Percentiles rank a stretch among this genome's conserved stretches.
Conservation (phyloP, 139 green algal genomes). For the Micractinium conductrix region DNA sequence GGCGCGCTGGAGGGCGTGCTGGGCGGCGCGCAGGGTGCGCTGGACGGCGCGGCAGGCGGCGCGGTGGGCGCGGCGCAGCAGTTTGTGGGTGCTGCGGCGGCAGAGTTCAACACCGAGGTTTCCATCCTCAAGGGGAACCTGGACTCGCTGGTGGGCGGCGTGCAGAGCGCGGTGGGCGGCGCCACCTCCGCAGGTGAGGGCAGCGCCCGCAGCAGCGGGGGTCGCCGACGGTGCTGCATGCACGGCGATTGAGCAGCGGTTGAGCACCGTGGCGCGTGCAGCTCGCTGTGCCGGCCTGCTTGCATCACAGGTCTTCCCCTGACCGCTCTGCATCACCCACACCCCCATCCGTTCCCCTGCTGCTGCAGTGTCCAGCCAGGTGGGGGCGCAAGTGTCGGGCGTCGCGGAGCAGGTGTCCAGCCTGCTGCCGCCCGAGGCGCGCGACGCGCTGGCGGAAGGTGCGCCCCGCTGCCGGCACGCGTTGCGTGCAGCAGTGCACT, state of each 20-base stretch:
- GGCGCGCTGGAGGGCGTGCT: slow-evolving; percentile 1
- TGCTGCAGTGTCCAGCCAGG: slow-evolving; percentile 30
- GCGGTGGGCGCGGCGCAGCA: not conserved
- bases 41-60: not conserved
- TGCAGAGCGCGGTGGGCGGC: slow-evolving; percentile 30
- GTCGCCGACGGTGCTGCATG: no score
- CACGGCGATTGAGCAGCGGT: no score
- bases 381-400: not conserved
- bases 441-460: not conserved
- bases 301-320: not conserved
- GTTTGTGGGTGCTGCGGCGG: not conserved
- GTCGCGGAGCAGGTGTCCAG: slow-evolving; percentile 2
- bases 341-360: no score
- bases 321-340: not conserved
- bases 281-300: not conserved
- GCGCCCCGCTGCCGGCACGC: no score
- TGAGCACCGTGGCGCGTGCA: no score
- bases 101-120: slow-evolving; percentile 24
- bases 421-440: slow-evolving; percentile 15
- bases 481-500: no score
- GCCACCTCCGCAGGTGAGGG: slow-evolving; percentile 8
- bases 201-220: no score
- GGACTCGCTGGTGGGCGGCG: slow-evolving; percentile 10
- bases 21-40: not conserved
- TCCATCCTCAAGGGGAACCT: slow-evolving; percentile 13